Evolutionary conservation across 1,139 yeast genomes (phyloP).

Genomic region (Geotrichum siamense): DNA sequence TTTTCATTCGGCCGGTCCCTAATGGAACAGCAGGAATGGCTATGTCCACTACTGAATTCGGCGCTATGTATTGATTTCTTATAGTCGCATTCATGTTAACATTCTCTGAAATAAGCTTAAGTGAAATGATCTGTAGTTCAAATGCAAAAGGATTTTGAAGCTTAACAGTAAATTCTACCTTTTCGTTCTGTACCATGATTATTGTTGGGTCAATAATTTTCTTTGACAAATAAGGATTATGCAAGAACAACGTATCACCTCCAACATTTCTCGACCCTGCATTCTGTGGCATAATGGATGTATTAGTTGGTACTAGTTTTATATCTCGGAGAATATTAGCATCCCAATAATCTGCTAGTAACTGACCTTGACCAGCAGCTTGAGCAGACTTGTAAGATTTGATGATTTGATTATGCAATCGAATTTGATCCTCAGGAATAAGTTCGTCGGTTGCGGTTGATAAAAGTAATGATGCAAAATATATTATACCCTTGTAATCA

Average conservation of each 20-base stretch:
- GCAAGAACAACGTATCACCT: slow-evolving; percentile 30
- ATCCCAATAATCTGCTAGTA: slow-evolving; percentile 55
- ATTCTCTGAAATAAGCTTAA: slow-evolving; percentile 32
- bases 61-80: slow-evolving; percentile 34
- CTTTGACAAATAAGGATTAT: slow-evolving; percentile 37
- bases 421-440: slow-evolving; percentile 44
- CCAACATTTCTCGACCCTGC: not conserved
- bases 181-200: slow-evolving; percentile 27
- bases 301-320: slow-evolving; percentile 14
- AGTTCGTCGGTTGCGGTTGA: slow-evolving; percentile 49
- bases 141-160: slow-evolving; percentile 80
- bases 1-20: slow-evolving; percentile 37
- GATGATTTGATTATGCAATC: slow-evolving; percentile 29
- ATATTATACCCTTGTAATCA: slow-evolving; percentile 44
- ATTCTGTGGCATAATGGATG: slow-evolving; percentile 17
- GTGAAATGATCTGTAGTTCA: slow-evolving; percentile 54
- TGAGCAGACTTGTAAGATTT: slow-evolving; percentile 29
- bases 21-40: slow-evolving; percentile 42
- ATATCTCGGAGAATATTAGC: slow-evolving; percentile 55
- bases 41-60: slow-evolving; percentile 39
- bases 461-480: slow-evolving; percentile 47
- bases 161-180: slow-evolving; percentile 40
- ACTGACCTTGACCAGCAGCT: slow-evolving; percentile 28
- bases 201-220: slow-evolving; percentile 9
- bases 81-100: slow-evolving; percentile 23